Evolutionary conservation across 768 basidiomycete genomes (phyloP), one percentile per base, ranked within the genome.

Genomic region (Russula sp.): DNA sequence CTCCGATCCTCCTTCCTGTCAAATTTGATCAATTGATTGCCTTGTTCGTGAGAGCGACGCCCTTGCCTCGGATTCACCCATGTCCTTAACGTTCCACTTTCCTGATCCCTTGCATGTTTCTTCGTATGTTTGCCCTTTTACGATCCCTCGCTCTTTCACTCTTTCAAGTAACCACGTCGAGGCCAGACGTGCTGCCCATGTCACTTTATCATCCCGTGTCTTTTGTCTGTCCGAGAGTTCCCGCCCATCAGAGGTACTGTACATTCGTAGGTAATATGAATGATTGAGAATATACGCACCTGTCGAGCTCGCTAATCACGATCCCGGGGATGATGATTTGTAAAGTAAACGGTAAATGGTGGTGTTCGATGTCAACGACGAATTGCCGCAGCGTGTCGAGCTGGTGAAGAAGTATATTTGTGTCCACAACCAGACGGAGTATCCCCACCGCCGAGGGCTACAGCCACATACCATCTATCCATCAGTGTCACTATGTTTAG

Each of bases 281-380:
- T 42, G 43, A 18, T 5, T 14, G n/a, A n/a, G 48, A 51, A 56
- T 54, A 60, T 25, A 49, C 79, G 59, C 69, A 88, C 88, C 78
- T 78, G 69, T 93, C 91, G 41, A 93, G 80, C 71, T 93, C 90
- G 54, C 82, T 78, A 55, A 93, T 79, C 18, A 93, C 90, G 7
- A 80, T 83, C 10, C 84, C 86, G 0, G 90, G 91, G 53, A 92
- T 79, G 64, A 92, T 75, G 32, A 91, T 73, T 54, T 56, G 59
- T 29, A 82, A 62, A 46, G 87, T 74, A n/a, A 82, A 79, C n/a
- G 83, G 68, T 7, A 61, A 63, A 22, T 73, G 70, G 22, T 73
- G 70, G 29, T 70, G 74, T 68, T 85, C 84, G 39, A 84, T 75
- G 69, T 88, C 85, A 11, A 78, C 75, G 46, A 86, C 82, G 68